Conservation (phyloP, 2,329 filamentous ascomycete species). For the Fusarium sp. region DNA sequence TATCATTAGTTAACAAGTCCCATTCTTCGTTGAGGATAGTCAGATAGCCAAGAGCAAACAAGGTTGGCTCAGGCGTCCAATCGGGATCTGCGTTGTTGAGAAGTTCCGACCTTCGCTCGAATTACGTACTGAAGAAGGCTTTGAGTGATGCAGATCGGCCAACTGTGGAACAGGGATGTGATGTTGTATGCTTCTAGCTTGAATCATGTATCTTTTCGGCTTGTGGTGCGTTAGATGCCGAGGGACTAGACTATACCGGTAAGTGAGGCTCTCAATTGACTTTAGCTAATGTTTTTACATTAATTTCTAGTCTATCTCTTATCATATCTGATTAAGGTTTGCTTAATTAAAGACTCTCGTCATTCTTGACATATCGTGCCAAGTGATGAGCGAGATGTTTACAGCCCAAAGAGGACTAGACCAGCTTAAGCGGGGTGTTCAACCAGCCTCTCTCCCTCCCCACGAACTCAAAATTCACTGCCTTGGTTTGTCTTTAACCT, state of each 20-base stretch:
- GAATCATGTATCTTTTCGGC: background rate
- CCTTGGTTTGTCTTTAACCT: background rate
- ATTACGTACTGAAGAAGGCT: constrained; percentile 28
- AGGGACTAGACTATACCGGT: background rate
- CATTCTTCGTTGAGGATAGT: constrained; percentile 18
- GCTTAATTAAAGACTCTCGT: background rate
- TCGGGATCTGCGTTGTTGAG: background rate
- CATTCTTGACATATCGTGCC: background rate
- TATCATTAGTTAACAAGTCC: constrained; percentile 36
- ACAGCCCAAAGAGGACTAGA: too few species aligned
- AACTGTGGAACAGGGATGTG: background rate
- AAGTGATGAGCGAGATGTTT: constrained; percentile 1
- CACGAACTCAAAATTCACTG: constrained; percentile 5
- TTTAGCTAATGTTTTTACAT: too few species aligned
- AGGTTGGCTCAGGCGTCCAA: constrained; percentile 11
- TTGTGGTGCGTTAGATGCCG: background rate
- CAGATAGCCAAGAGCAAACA: constrained; percentile 9
- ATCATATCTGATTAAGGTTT: too few species aligned
- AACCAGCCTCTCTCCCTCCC: constrained; percentile 22
- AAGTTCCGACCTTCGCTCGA: background rate
- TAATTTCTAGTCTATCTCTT: too few species aligned
- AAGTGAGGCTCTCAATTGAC: too few species aligned
- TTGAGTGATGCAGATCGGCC: constrained; percentile 16
- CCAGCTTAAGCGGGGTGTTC: too few species aligned
- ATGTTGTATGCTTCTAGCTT: constrained; percentile 4